Evolutionary conservation across 164 flowering plant genomes (phyloP).

Genomic region (Vitis amurensis): DNA sequence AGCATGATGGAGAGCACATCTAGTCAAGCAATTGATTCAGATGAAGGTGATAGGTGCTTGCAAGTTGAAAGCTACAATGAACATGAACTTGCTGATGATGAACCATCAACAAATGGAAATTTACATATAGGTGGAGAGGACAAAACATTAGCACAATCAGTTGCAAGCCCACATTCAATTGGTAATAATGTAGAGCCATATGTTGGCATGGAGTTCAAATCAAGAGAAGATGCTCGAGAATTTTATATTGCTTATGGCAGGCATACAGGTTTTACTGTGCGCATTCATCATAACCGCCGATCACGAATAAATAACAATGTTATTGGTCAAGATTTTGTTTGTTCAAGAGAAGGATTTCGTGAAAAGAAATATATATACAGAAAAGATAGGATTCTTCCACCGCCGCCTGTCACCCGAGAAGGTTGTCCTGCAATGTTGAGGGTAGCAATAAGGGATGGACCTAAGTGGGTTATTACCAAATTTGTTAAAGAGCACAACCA

Average conservation of each 20-base stretch:
- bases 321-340: constrained; percentile 17
- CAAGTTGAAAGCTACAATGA: constrained; percentile 26
- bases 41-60: constrained; percentile 20
- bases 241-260: constrained; percentile 35
- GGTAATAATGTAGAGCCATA: constrained; percentile 21
- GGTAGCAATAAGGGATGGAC: constrained; percentile 26
- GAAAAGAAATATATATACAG: too few relatives aligned
- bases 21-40: constrained; percentile 24
- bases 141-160: constrained; percentile 9
- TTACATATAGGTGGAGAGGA: constrained; percentile 18
- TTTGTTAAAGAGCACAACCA: constrained; percentile 42
- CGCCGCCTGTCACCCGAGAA: too few relatives aligned
- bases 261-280: constrained; percentile 34
- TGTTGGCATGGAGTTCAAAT: constrained; percentile 37
- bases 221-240: constrained; percentile 36
- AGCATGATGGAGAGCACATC: constrained; percentile 20
- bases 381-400: too few relatives aligned
- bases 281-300: constrained; percentile 35
- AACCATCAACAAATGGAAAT: constrained; percentile 10
- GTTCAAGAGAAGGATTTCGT: too few relatives aligned
- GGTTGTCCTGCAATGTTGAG: neutral
- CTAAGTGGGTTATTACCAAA: constrained; percentile 40
- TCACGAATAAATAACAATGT: constrained; percentile 31
- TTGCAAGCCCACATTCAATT: constrained; percentile 10
- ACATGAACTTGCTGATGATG: constrained; percentile 26